phyloP scores from a whole-genome alignment of 805 yeast species.

The Nematodospora valgi region DNA sequence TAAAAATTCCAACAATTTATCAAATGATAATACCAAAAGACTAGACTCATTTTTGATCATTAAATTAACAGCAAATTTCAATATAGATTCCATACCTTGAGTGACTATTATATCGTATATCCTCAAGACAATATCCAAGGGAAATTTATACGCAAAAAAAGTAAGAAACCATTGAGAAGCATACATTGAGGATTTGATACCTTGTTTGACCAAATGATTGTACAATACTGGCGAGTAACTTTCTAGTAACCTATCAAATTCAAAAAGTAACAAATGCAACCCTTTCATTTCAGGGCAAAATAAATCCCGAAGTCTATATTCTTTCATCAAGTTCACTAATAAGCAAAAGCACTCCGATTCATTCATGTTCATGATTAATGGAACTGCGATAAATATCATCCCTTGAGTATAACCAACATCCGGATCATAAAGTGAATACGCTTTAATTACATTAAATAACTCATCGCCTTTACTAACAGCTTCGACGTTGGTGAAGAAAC shows the following conservation, averaged over 20 bases:
- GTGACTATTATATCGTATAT: constrained; percentile 85
- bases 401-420: constrained; percentile 99
- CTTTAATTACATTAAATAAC: constrained; percentile 71
- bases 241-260: constrained; percentile 85
- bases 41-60: constrained; percentile 64
- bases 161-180: constrained; percentile 98
- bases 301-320: constrained; percentile 73
- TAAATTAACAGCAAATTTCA: constrained; percentile 80
- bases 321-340: constrained; percentile 77
- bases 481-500: constrained; percentile 62
- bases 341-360: constrained; percentile 85
- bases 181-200: constrained; percentile 89
- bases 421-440: constrained; percentile 79
- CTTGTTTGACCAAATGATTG: constrained; percentile 78
- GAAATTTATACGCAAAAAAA: constrained; percentile 91
- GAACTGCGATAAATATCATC: constrained; percentile 90
- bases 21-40: constrained; percentile 65
- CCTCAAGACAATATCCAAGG: constrained; percentile 80
- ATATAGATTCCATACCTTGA: constrained; percentile 84
- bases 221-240: constrained; percentile 68
- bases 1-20: constrained; percentile 68
- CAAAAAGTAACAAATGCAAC: constrained; percentile 76
- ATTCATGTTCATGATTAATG: constrained; percentile 73
- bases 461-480: constrained; percentile 58
- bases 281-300: constrained; percentile 94